Evolutionary conservation across 1,284 basidiomycete genomes (phyloP).

Genomic region (Cystobasidiaceae sp.): DNA sequence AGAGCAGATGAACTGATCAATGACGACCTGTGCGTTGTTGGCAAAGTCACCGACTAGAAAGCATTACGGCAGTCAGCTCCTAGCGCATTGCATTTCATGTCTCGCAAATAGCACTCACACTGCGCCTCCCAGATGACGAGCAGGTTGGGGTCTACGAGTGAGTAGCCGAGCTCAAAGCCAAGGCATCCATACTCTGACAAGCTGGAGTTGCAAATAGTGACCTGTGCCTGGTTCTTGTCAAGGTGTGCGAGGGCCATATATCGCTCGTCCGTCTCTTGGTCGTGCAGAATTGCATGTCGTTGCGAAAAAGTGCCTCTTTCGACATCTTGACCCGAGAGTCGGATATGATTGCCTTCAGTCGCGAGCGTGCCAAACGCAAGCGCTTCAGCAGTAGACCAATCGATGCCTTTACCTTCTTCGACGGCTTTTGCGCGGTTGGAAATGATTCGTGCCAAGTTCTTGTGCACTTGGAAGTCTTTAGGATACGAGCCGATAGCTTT

Average conservation of each 20-base stretch:
- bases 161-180: constrained; percentile 98
- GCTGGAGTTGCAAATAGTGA: constrained; percentile 95
- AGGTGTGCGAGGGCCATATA: constrained; percentile 88
- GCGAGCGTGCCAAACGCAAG: constrained; percentile 91
- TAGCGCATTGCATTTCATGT: no score
- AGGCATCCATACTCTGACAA: constrained; percentile 92
- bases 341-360: constrained; percentile 88
- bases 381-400: constrained; percentile 99
- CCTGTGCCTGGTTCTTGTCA: constrained; percentile 77
- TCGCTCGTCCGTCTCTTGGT: constrained; percentile 86
- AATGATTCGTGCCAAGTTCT: constrained; percentile 91
- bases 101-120: constrained; percentile 27
- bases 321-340: constrained; percentile 96
- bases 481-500: constrained; percentile 81
- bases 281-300: constrained; percentile 93
- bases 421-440: constrained; percentile 79
- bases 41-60: constrained; percentile 82
- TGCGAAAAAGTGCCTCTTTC: constrained; percentile 99
- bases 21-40: constrained; percentile 95
- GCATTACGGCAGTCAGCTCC: background rate
- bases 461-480: constrained; percentile 77
- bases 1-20: constrained; percentile 97
- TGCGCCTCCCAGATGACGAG: constrained; percentile 92
- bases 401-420: constrained; percentile 84
- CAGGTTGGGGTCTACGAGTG: constrained; percentile 88